A percentile compares a stretch with the other conserved stretches of the same genome.
phyloP scores from a whole-genome alignment of 305 asterid genomes.

The Solanum hybrid region DNA sequence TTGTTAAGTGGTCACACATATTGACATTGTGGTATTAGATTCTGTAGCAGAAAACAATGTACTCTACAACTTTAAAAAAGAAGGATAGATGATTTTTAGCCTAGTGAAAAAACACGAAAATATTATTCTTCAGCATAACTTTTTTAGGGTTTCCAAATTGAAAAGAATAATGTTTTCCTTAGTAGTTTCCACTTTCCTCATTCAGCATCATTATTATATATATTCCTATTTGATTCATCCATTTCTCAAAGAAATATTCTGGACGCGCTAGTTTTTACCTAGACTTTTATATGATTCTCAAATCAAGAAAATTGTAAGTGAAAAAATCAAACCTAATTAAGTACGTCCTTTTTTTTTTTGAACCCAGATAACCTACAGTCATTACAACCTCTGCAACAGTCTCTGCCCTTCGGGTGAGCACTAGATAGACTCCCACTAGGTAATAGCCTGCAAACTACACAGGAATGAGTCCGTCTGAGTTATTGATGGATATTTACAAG shows the following conservation, averaged over 20 bases:
- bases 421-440: neutral
- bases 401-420: neutral
- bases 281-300: neutral
- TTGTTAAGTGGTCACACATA: neutral
- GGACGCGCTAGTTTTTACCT: neutral
- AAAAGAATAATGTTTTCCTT: neutral
- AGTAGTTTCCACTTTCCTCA: neutral
- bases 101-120: neutral
- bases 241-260: neutral
- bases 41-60: conserved; percentile 13
- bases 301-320: neutral
- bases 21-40: conserved; percentile 14
- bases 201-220: neutral
- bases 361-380: neutral
- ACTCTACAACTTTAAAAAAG: neutral
- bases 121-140: neutral
- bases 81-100: neutral
- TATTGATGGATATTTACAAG: neutral
- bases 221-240: neutral
- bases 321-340: neutral
- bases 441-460: neutral
- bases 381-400: neutral
- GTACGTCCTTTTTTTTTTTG: too few species aligned
- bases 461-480: neutral
- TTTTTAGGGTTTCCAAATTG: neutral